A percentile compares a stretch with the other conserved stretches of the same genome.
phyloP scores from a whole-genome alignment of 2,329 filamentous ascomycete genomes.

The Furcasterigmium furcatum region DNA sequence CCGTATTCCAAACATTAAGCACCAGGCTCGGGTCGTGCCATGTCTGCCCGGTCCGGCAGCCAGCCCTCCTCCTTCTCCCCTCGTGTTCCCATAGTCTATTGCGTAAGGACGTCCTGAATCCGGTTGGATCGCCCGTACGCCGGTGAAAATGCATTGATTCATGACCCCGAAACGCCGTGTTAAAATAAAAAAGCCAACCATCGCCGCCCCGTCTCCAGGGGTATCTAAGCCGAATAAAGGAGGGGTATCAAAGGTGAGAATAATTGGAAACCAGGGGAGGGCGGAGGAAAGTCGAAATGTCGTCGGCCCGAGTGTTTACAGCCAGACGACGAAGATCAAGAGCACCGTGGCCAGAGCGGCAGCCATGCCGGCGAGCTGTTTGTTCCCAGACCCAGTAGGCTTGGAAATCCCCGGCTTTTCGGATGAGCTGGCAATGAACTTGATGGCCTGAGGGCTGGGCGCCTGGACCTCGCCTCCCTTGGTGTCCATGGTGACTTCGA shows the following conservation, averaged over 20 bases:
- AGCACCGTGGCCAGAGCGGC: conserved; percentile 47
- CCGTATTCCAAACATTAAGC: background rate
- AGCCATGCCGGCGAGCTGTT: conserved; percentile 46
- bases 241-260: background rate
- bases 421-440: background rate
- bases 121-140: too few relatives aligned
- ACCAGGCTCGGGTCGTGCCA: background rate
- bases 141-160: too few relatives aligned
- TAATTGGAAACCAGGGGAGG: too few relatives aligned
- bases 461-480: background rate
- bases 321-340: conserved; percentile 48
- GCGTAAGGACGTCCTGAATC: too few relatives aligned
- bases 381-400: conserved; percentile 36
- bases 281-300: too few relatives aligned
- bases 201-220: background rate
- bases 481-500: background rate
- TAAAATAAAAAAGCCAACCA: background rate
- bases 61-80: background rate
- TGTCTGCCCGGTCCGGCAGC: background rate
- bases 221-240: background rate
- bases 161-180: background rate
- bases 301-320: conserved; percentile 24
- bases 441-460: background rate
- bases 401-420: conserved; percentile 1
- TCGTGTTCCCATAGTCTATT: too few relatives aligned